Percentiles rank a stretch among this genome's conserved stretches.
phyloP scores from a whole-genome alignment of 441 rosid genomes.

The Breynia disticha region DNA sequence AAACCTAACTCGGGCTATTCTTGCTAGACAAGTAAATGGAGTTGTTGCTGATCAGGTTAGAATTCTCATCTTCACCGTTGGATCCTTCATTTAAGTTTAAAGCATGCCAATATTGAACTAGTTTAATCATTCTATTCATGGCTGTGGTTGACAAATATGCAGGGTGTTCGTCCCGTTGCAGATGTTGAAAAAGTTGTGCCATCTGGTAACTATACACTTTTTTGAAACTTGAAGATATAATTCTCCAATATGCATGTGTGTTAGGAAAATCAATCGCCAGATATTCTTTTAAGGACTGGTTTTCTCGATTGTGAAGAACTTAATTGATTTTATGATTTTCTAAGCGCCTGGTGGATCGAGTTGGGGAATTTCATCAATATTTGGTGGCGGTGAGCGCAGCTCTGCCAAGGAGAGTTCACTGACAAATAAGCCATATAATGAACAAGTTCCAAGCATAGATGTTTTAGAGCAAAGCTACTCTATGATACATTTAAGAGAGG shows the following conservation, averaged over 20 bases:
- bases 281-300: not conserved
- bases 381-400: slow-evolving; percentile 55
- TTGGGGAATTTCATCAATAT: slow-evolving; percentile 86
- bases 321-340: not conserved
- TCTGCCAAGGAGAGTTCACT: slow-evolving; percentile 46
- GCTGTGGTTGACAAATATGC: slow-evolving; percentile 12
- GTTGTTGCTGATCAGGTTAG: slow-evolving; percentile 72
- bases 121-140: slow-evolving; percentile 1
- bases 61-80: not conserved
- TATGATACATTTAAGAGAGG: slow-evolving; percentile 80
- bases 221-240: not conserved
- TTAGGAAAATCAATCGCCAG: too few relatives aligned
- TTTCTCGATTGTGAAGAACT: not conserved
- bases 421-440: slow-evolving; percentile 33
- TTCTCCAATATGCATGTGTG: not conserved
- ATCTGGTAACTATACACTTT: slow-evolving; percentile 33
- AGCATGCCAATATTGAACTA: slow-evolving; percentile 1
- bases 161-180: slow-evolving; percentile 45
- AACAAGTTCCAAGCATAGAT: slow-evolving; percentile 40
- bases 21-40: slow-evolving; percentile 76
- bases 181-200: slow-evolving; percentile 51
- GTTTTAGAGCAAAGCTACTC: slow-evolving; percentile 34
- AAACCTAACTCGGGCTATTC: slow-evolving; percentile 52
- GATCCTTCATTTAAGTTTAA: slow-evolving; percentile 1
- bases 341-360: slow-evolving; percentile 54